Conservation (phyloP, 78 protist species). For the Dictyostelium intermedium region DNA sequence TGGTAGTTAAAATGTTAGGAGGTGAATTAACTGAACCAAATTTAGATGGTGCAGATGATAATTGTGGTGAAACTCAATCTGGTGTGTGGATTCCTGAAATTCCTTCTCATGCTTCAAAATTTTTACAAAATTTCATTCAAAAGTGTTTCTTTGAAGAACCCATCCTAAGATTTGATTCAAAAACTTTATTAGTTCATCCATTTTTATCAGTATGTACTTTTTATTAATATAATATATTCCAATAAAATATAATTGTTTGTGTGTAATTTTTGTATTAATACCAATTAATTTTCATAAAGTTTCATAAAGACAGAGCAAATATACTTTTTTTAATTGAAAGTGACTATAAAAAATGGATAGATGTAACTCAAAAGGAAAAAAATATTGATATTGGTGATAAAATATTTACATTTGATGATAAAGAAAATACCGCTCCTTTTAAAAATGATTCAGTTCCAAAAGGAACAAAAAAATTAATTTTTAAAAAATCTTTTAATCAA, state of each 20-base stretch:
- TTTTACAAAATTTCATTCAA: neutral
- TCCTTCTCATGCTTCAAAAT: neutral
- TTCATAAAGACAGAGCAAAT: too few relatives aligned
- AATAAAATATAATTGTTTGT: too few relatives aligned
- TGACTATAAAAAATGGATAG: neutral
- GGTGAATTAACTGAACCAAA: neutral
- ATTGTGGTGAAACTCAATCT: too few relatives aligned
- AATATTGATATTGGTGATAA: neutral
- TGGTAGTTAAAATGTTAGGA: neutral
- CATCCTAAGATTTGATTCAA: neutral
- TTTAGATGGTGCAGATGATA: too few relatives aligned
- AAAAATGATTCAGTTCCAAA: neutral
- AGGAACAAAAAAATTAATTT: neutral
- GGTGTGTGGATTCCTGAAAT: too few relatives aligned
- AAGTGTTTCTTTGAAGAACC: neutral
- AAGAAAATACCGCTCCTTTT: neutral
- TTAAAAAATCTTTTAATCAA: neutral
- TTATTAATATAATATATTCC: too few relatives aligned
- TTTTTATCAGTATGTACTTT: neutral
- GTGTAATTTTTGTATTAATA: too few relatives aligned
- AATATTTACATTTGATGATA: neutral
- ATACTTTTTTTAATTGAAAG: neutral
- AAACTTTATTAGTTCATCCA: neutral
- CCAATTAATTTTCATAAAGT: too few relatives aligned
- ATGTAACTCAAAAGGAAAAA: neutral